phyloP scores from a whole-genome alignment of 306 rosid species.

The Crotalaria pallida region DNA sequence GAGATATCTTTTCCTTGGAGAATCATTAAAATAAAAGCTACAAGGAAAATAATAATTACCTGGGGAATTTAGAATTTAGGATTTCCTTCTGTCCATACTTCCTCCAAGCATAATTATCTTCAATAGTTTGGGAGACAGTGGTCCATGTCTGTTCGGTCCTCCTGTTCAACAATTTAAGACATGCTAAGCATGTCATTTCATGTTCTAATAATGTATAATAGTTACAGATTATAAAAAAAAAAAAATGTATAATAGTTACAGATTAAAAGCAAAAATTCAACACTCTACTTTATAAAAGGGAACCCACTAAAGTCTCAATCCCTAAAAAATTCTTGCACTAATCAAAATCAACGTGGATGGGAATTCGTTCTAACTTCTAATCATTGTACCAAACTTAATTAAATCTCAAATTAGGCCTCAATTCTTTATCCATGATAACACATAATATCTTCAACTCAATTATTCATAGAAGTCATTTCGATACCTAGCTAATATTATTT shows the following conservation, averaged over 20 bases:
- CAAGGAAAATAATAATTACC: slow-evolving; percentile 37
- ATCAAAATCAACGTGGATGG: background rate
- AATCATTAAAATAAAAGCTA: background rate
- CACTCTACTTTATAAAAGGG: background rate
- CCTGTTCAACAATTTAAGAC: slow-evolving; percentile 36
- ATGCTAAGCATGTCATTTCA: slow-evolving; percentile 16
- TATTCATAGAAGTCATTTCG: no score
- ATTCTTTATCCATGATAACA: background rate
- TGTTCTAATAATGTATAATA: background rate
- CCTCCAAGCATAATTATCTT: slow-evolving; percentile 70
- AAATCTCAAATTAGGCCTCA: background rate
- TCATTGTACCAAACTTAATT: background rate
- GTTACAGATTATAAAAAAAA: no score
- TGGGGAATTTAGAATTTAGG: slow-evolving; percentile 63
- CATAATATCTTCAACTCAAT: background rate
- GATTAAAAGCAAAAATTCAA: background rate
- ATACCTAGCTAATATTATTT: no score
- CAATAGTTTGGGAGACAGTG: slow-evolving; percentile 12
- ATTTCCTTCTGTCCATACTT: slow-evolving; percentile 90
- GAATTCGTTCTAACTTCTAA: background rate
- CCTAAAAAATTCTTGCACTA: background rate
- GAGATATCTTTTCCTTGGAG: background rate
- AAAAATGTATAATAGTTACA: background rate
- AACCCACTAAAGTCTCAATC: background rate
- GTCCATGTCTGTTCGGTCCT: slow-evolving; percentile 38